Percentiles rank a stretch among this genome's conserved stretches.
Evolutionary conservation across 148 eudicot genomes (phyloP).

Genomic region (Limonium bicolor): DNA sequence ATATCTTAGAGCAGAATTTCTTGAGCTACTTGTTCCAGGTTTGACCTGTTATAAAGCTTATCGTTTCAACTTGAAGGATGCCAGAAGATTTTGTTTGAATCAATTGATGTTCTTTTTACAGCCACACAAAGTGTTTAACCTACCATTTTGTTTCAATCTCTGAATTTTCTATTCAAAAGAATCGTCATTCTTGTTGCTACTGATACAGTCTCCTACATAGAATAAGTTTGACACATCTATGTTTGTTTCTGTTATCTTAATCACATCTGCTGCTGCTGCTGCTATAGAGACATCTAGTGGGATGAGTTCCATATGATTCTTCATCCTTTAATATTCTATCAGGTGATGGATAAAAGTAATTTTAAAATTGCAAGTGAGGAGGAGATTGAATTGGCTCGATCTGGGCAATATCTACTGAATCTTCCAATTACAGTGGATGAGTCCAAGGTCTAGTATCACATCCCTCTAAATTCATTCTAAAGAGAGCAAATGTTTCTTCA

Average conservation of each 20-base stretch:
- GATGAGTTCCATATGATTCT: too few relatives aligned
- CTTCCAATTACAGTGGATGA: constrained; percentile 88
- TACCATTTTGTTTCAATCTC: neutral
- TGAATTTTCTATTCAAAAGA: too few relatives aligned
- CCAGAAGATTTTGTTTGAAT: too few relatives aligned
- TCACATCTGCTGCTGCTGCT: too few relatives aligned
- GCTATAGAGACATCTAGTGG: too few relatives aligned
- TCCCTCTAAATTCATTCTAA: neutral
- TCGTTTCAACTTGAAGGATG: too few relatives aligned
- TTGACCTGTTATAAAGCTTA: constrained; percentile 1
- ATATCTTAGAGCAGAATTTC: constrained; percentile 67
- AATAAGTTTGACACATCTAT: too few relatives aligned
- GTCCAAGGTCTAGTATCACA: constrained; percentile 33
- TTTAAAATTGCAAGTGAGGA: constrained; percentile 58
- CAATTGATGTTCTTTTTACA: neutral
- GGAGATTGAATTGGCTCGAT: constrained; percentile 69
- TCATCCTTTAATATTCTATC: constrained; percentile 4
- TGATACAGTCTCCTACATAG: too few relatives aligned
- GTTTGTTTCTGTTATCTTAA: too few relatives aligned
- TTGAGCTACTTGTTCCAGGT: constrained; percentile 65
- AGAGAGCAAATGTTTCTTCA: neutral
- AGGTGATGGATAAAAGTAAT: constrained; percentile 88
- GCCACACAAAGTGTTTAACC: neutral
- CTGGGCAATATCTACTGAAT: constrained; percentile 72
- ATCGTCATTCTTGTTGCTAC: too few relatives aligned